Conservation (phyloP, 192 early-diverging fungal species). For the Coemansia sp. region DNA sequence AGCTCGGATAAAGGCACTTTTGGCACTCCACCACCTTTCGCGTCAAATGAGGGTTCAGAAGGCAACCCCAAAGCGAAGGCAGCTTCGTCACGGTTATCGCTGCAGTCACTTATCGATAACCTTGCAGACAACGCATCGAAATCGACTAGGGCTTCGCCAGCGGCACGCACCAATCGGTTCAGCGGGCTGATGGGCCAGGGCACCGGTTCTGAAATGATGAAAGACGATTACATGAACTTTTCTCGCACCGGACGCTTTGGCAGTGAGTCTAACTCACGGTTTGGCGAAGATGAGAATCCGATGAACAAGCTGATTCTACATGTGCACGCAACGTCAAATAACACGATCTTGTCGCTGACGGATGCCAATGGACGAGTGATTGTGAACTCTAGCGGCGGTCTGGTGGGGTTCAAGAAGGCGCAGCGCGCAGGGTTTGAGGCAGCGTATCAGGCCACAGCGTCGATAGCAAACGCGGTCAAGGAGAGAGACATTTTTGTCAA, state of each 20-base stretch:
- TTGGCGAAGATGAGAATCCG: slow-evolving; percentile 14
- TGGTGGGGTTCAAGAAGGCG: slow-evolving; percentile 83
- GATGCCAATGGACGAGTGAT: slow-evolving; percentile 68
- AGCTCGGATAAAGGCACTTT: background rate
- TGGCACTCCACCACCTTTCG: background rate
- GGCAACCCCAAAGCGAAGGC: background rate
- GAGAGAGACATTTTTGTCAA: slow-evolving; percentile 65
- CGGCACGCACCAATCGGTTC: background rate
- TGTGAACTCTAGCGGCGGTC: slow-evolving; percentile 75
- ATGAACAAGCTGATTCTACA: slow-evolving; percentile 46
- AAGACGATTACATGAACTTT: slow-evolving; percentile 12
- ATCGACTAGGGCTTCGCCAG: background rate
- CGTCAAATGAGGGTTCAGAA: background rate
- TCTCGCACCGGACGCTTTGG: background rate
- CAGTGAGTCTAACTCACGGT: background rate
- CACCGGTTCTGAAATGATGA: slow-evolving; percentile 4
- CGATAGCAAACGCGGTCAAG: slow-evolving; percentile 66
- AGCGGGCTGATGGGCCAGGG: background rate
- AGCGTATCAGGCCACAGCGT: slow-evolving; percentile 81
- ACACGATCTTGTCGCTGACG: slow-evolving; percentile 85
- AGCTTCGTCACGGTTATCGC: background rate
- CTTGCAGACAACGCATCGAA: background rate
- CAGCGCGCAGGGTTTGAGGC: slow-evolving; percentile 86
- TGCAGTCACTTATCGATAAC: slow-evolving; percentile 17
- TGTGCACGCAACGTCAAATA: slow-evolving; percentile 67